Percentiles rank a stretch among this genome's conserved stretches.
Conservation (phyloP, 2,329 filamentous ascomycete species). For the Aspergillus fumigatus region DNA sequence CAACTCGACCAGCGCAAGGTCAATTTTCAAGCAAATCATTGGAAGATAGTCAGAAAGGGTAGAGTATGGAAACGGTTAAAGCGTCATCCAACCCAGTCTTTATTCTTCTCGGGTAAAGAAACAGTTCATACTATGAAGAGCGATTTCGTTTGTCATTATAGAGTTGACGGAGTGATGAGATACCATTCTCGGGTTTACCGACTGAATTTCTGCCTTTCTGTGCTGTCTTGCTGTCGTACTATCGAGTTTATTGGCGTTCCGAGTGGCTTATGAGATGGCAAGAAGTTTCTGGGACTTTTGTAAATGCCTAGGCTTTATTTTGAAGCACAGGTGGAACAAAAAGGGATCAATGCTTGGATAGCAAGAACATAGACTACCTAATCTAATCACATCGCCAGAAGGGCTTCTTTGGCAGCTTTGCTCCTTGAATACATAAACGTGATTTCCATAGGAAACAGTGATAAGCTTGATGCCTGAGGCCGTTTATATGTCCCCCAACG, state of each 20-base stretch:
- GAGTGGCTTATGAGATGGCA: constrained; percentile 26
- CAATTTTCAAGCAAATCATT: constrained; percentile 53
- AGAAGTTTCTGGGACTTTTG: constrained; percentile 19
- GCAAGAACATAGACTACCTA: not conserved
- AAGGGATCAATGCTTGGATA: not conserved
- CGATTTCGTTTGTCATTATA: not conserved
- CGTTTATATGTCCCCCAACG: no score
- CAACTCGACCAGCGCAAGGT: constrained; percentile 12
- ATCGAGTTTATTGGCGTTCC: constrained; percentile 24
- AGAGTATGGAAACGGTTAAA: not conserved
- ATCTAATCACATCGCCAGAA: not conserved
- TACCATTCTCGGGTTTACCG: constrained; percentile 8
- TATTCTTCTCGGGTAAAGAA: constrained; percentile 19
- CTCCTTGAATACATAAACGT: not conserved
- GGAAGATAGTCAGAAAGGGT: constrained; percentile 6
- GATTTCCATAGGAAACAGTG: not conserved
- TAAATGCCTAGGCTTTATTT: constrained; percentile 10
- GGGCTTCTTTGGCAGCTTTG: not conserved
- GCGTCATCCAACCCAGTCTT: constrained; percentile 27
- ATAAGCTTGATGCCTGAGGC: not conserved
- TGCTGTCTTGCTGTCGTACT: constrained; percentile 10
- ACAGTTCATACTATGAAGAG: constrained; percentile 13
- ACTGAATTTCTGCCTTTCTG: constrained; percentile 9
- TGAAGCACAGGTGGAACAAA: not conserved
- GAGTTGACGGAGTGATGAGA: constrained; percentile 8